Evolutionary conservation across 2,329 filamentous ascomycete species (phyloP).

Genomic region (Sphaerulina musiva): DNA sequence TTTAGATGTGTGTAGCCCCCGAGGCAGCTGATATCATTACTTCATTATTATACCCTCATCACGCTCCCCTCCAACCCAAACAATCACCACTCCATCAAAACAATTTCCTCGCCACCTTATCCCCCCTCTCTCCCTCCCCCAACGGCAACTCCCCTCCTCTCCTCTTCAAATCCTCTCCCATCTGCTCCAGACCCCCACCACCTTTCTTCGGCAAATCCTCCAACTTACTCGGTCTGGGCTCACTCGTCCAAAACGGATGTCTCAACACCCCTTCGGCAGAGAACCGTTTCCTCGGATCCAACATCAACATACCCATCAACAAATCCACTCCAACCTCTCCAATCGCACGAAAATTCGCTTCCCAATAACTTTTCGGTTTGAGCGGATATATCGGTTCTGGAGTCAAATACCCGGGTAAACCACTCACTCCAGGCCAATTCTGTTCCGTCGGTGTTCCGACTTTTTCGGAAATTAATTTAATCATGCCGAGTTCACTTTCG

Average conservation of each 20-base stretch:
- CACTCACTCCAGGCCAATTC: conserved; percentile 87
- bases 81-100: background rate
- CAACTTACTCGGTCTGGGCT: conserved; percentile 76
- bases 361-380: conserved; percentile 64
- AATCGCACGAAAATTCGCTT: conserved; percentile 69
- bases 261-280: conserved; percentile 70
- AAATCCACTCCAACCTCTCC: conserved; percentile 80
- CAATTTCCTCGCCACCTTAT: conserved; percentile 69
- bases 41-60: too few species aligned
- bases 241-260: conserved; percentile 78
- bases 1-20: too few species aligned
- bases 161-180: conserved; percentile 76
- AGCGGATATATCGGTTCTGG: conserved; percentile 54
- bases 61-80: background rate
- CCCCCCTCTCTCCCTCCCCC: conserved; percentile 47
- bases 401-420: conserved; percentile 72
- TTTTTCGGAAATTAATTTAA: conserved; percentile 73
- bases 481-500: conserved; percentile 77
- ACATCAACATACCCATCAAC: conserved; percentile 72
- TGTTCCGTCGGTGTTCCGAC: conserved; percentile 89
- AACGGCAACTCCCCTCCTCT: conserved; percentile 66
- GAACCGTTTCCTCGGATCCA: conserved; percentile 81
- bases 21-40: too few species aligned
- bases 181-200: conserved; percentile 60
- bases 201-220: conserved; percentile 73